Percentiles rank a stretch among this genome's conserved stretches.
Conservation (phyloP, 192 early-diverging fungal species). For the Radiomyces spectabilis region DNA sequence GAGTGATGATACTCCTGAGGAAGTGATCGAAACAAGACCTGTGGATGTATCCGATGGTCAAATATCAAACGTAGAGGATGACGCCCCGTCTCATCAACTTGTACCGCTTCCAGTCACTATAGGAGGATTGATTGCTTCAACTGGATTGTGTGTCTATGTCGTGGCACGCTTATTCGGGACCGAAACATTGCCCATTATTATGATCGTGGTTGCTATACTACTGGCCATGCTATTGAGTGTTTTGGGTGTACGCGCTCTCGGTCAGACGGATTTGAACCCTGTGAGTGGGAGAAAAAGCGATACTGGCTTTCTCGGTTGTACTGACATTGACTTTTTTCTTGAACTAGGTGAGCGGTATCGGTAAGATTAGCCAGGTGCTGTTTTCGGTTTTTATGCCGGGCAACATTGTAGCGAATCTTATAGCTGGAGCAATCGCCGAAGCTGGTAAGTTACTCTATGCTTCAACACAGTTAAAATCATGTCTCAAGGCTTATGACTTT, state of each 20-base stretch:
- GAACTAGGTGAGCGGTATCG: conserved; percentile 73
- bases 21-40: conserved; percentile 19
- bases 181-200: conserved; percentile 51
- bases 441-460: conserved; percentile 39
- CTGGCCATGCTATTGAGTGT: conserved; percentile 70
- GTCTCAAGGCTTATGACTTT: no score
- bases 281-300: no score
- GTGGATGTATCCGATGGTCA: conserved; percentile 9
- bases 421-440: conserved; percentile 74
- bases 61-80: conserved; percentile 24
- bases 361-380: conserved; percentile 77
- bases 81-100: conserved; percentile 44
- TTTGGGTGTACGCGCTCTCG: conserved; percentile 74
- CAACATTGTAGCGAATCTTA: conserved; percentile 63
- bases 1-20: no score
- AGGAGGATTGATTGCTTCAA: conserved; percentile 56
- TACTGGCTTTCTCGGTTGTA: no score
- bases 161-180: conserved; percentile 55
- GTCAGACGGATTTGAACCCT: conserved; percentile 80
- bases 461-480: no score
- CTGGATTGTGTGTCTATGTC: conserved; percentile 51
- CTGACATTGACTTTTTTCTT: no score
- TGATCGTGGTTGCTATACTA: conserved; percentile 60
- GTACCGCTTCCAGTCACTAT: conserved; percentile 56
- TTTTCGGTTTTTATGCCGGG: conserved; percentile 74